Evolutionary conservation across 2,329 filamentous ascomycete genomes (phyloP), one percentile per base, ranked within the genome.

Genomic region (Cadophora luteo-olivacea): DNA sequence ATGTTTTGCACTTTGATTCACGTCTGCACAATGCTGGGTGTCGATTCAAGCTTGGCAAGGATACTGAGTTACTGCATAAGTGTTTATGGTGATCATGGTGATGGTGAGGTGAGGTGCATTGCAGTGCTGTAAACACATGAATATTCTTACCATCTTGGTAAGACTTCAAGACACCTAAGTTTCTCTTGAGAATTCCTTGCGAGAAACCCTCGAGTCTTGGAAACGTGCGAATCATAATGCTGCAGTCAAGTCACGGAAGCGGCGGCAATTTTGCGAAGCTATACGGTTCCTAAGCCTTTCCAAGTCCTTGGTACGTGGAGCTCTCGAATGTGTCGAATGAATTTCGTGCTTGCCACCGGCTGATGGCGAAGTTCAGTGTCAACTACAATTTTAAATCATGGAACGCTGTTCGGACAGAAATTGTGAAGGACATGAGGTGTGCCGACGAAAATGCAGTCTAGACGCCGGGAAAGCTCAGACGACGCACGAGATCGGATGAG

Each of bases 1-100:
- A 58, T 58, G 25, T 58, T 58, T 58, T 36, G 32, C n/a, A 38
- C 32, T 36, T 58, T 38, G 11, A 58, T 58, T 58, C 54, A 33
- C 32, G 14, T 1, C 16, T 22, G 32, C 19, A 48, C 45, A 48
- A n/a, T 48, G 16, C 4, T 22, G 45, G 1, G 45, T 48, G n/a
- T 19, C 22, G 45, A 22, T 48, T 22, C 22, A 22, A n/a, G 45
- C 45, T 48, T 48, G 45, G 45, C 45, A 48, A n/a, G 45, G 45
- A 48, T 48, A 19, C 22, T 48, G 45, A 48, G n/a, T 48, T 58
- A 36, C 19, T 38, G 54, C 51, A 54, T 54, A 54, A 54, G 25
- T 54, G 51, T 54, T 54, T 54, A 16, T 19, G 51, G 12, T 32
- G 51, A 54, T 54, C 51, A 32, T 54, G 51, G n/a, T 19, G 25